phyloP scores from a whole-genome alignment of 2,329 filamentous ascomycete species.

The Pseudocercospora macadamiae region DNA sequence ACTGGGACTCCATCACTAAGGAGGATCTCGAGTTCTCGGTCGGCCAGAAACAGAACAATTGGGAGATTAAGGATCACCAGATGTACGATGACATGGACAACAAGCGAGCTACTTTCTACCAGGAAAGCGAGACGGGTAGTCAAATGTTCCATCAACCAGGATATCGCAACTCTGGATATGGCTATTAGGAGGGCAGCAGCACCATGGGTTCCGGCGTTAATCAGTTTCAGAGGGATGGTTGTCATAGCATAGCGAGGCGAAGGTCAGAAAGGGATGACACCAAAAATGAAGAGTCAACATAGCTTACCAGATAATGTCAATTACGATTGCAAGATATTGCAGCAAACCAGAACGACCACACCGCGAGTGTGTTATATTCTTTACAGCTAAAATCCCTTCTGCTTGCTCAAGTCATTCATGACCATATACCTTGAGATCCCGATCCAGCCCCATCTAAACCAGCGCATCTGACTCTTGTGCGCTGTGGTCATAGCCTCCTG shows the following conservation, averaged over 20 bases:
- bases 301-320: constrained; percentile 21
- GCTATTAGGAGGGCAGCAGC: constrained; percentile 20
- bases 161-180: constrained; percentile 26
- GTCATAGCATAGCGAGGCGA: constrained; percentile 24
- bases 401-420: constrained; percentile 79
- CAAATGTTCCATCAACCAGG: constrained; percentile 44
- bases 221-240: background rate
- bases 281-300: constrained; percentile 12
- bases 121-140: constrained; percentile 65
- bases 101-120: constrained; percentile 71
- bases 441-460: constrained; percentile 98
- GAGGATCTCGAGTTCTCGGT: constrained; percentile 99
- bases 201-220: constrained; percentile 1
- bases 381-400: constrained; percentile 43
- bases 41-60: constrained; percentile 91
- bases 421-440: constrained; percentile 90
- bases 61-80: constrained; percentile 93
- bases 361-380: background rate
- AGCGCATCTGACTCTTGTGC: constrained; percentile 95
- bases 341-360: background rate
- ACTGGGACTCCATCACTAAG: constrained; percentile 98
- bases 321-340: constrained; percentile 15
- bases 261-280: constrained; percentile 1
- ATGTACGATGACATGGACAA: constrained; percentile 74
- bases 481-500: constrained; percentile 86